Conservation (phyloP, 352 stramenopile species). For the Globisporangium okanoganense region DNA sequence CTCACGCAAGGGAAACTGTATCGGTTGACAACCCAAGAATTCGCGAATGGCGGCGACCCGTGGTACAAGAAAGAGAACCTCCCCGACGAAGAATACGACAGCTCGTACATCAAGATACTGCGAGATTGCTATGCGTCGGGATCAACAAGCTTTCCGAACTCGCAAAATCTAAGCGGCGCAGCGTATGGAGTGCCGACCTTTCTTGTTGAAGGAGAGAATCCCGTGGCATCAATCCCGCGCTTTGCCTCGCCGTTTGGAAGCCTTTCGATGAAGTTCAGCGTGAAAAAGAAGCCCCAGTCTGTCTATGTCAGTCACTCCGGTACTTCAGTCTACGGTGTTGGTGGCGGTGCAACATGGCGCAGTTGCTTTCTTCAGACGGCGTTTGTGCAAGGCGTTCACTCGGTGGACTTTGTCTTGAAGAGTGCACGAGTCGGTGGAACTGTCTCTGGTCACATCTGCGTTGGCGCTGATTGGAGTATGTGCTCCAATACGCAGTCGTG, state of each 20-base stretch:
- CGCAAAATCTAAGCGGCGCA: conserved; percentile 80
- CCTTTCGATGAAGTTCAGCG: conserved; percentile 55
- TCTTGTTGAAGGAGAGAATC: conserved; percentile 73
- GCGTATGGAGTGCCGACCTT: conserved; percentile 86
- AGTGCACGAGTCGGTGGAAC: conserved; percentile 55
- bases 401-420: conserved; percentile 77
- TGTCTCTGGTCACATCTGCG: conserved; percentile 68
- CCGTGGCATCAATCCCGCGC: conserved; percentile 49
- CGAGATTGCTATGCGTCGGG: conserved; percentile 84
- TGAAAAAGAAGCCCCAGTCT: conserved; percentile 52
- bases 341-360: conserved; percentile 53
- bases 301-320: conserved; percentile 74
- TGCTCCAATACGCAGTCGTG: conserved; percentile 8
- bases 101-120: conserved; percentile 84
- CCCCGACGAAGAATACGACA: conserved; percentile 83
- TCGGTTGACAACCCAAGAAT: conserved; percentile 83
- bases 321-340: conserved; percentile 51
- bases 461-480: conserved; percentile 63
- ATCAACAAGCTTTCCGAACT: conserved; percentile 79
- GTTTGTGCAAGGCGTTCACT: conserved; percentile 66
- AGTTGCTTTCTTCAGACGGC: conserved; percentile 59
- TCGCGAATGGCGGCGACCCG: conserved; percentile 80
- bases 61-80: conserved; percentile 91
- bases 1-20: conserved; percentile 85
- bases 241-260: conserved; percentile 63